Percentiles rank a stretch among this genome's conserved stretches.
Conservation (phyloP, 2,329 filamentous ascomycete species). For the Exophiala bonariae region DNA sequence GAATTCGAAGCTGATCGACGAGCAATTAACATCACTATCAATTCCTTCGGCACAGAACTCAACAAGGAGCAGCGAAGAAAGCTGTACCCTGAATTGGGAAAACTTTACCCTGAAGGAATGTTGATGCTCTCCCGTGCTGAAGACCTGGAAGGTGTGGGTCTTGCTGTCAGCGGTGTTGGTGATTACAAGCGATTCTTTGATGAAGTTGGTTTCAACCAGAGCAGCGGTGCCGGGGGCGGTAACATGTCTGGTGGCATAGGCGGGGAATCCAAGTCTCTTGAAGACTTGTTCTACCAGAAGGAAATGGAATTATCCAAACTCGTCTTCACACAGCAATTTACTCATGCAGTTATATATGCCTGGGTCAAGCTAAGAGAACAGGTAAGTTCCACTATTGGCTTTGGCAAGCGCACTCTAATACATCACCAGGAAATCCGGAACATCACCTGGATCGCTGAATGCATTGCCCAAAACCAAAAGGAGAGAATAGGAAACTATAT, state of each 20-base stretch:
- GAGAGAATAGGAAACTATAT: slow-evolving; percentile 99
- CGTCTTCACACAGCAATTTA: slow-evolving; percentile 95
- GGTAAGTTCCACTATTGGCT: slow-evolving; percentile 55
- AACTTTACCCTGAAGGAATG: slow-evolving; percentile 89
- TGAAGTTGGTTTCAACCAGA: slow-evolving; percentile 76
- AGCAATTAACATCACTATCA: slow-evolving; percentile 98
- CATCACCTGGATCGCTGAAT: slow-evolving; percentile 99
- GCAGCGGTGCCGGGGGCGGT: slow-evolving; percentile 70
- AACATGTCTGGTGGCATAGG: slow-evolving; percentile 83
- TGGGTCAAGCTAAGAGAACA: slow-evolving; percentile 98
- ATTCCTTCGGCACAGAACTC: slow-evolving; percentile 96
- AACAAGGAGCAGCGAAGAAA: slow-evolving; percentile 93
- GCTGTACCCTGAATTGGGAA: slow-evolving; percentile 89
- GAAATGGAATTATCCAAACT: slow-evolving; percentile 98
- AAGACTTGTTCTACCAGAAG: slow-evolving; percentile 98
- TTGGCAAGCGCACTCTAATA: slow-evolving; percentile 28
- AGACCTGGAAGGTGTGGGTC: slow-evolving; percentile 86
- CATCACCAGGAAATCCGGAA: slow-evolving; percentile 86
- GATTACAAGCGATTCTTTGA: slow-evolving; percentile 98
- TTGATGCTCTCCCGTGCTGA: slow-evolving; percentile 93
- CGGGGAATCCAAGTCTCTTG: slow-evolving; percentile 81
- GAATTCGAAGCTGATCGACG: slow-evolving; percentile 96
- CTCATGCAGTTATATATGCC: slow-evolving; percentile 89
- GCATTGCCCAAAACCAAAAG: slow-evolving; percentile 99
- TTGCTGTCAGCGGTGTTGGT: slow-evolving; percentile 87